phyloP scores from a whole-genome alignment of 306 rosid species.

The Fagus crenata region DNA sequence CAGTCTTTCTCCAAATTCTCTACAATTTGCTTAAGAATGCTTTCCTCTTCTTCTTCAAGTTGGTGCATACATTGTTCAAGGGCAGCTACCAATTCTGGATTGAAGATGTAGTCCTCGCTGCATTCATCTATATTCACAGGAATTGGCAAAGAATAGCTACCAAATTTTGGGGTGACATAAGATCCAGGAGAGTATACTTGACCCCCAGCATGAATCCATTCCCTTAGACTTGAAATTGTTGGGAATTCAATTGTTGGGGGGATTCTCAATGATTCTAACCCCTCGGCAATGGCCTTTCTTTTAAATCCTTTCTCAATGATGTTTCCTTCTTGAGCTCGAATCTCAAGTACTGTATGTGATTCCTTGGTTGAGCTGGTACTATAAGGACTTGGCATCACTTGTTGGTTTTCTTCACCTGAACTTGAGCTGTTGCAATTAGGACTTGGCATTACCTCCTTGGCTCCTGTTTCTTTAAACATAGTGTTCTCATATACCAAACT shows the following conservation, averaged over 20 bases:
- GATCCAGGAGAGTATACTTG: conserved; percentile 41
- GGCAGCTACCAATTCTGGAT: conserved; percentile 50
- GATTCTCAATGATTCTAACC: conserved; percentile 44
- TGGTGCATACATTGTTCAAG: conserved; percentile 46
- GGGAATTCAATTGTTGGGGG: conserved; percentile 38
- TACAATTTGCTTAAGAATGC: conserved; percentile 41
- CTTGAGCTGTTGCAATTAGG: conserved; percentile 15
- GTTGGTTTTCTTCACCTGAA: conserved; percentile 20
- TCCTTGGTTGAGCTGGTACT: conserved; percentile 12
- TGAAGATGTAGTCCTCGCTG: conserved; percentile 33
- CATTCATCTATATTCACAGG: conserved; percentile 27
- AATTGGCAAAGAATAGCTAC: conserved; percentile 31
- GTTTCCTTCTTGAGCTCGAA: conserved; percentile 1
- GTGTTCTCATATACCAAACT: conserved; percentile 13
- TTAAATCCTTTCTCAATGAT: conserved; percentile 35
- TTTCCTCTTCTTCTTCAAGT: conserved; percentile 51
- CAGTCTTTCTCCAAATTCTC: conserved; percentile 40
- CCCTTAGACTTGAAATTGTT: conserved; percentile 42
- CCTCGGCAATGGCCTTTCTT: conserved; percentile 43
- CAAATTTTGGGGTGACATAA: conserved; percentile 54
- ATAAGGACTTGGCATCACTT: conserved; percentile 18
- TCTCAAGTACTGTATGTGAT: not conserved
- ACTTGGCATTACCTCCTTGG: conserved; percentile 7
- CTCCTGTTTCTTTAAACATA: conserved; percentile 8
- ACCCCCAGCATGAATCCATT: conserved; percentile 38